Conservation (phyloP, 805 yeast genomes). For the Schwanniomyces occidentalis region DNA sequence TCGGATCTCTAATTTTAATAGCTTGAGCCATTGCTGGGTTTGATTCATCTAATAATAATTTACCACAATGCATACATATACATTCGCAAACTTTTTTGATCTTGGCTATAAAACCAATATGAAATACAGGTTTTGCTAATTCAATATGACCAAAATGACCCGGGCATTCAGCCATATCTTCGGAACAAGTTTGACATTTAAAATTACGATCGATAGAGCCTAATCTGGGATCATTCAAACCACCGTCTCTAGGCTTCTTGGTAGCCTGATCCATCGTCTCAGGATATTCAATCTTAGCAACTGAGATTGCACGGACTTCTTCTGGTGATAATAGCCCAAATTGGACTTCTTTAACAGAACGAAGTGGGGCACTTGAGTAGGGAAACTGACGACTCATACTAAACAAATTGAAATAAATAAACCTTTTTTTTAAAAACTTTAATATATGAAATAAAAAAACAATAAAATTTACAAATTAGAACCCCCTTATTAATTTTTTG, state of each 20-base stretch:
- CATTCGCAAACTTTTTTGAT: slow-evolving; percentile 95
- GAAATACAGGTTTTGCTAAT: slow-evolving; percentile 97
- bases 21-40: slow-evolving; percentile 85
- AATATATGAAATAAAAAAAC: slow-evolving; percentile 3
- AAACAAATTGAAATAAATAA: slow-evolving; percentile 1
- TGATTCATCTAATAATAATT: slow-evolving; percentile 80
- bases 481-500: slow-evolving; percentile 3
- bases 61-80: slow-evolving; percentile 99
- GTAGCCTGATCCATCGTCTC: slow-evolving; percentile 99
- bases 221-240: slow-evolving; percentile 93
- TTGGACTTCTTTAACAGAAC: slow-evolving; percentile 97
- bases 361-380: slow-evolving; percentile 97
- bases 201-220: slow-evolving; percentile 97
- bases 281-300: slow-evolving; percentile 96
- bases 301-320: slow-evolving; percentile 93
- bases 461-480: slow-evolving; percentile 1
- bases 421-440: slow-evolving; percentile 1
- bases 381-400: slow-evolving; percentile 61
- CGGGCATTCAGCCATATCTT: slow-evolving; percentile 98
- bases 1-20: slow-evolving; percentile 85
- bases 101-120: slow-evolving; percentile 92
- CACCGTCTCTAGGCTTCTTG: slow-evolving; percentile 93
- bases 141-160: slow-evolving; percentile 99
- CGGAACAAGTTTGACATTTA: slow-evolving; percentile 99
- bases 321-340: slow-evolving; percentile 98